Percentiles rank a stretch among this genome's conserved stretches.
These are phyloP conservation scores for Gastrodia elata DNA, from an alignment of 106 monocot genomes.

Conservation along the genomic window DNA sequence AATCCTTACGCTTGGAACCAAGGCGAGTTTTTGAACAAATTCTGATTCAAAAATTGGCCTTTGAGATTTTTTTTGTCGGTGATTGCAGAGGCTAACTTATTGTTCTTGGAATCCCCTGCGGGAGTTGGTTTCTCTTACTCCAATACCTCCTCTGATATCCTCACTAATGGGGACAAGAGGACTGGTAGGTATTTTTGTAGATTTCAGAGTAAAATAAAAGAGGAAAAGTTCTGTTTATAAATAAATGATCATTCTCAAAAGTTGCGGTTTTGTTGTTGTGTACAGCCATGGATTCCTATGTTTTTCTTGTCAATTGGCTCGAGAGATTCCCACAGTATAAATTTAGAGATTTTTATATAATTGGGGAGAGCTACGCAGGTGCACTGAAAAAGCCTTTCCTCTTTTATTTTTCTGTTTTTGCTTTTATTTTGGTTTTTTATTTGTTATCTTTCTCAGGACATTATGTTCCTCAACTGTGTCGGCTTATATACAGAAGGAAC, in stretches of 20 bases:
- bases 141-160: conserved; percentile 59
- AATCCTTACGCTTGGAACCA: conserved; percentile 78
- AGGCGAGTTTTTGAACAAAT: conserved; percentile 20
- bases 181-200: conserved; percentile 54
- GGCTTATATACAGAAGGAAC: conserved; percentile 57
- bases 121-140: conserved; percentile 92
- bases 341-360: conserved; percentile 63
- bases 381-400: not conserved
- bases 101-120: conserved; percentile 89
- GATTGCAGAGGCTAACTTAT: conserved; percentile 54
- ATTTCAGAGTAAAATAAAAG: not conserved
- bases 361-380: conserved; percentile 93
- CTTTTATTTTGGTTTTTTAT: not conserved
- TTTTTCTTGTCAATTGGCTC: conserved; percentile 55
- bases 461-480: conserved; percentile 91
- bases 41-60: conserved; percentile 5
- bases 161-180: conserved; percentile 40
- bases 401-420: not conserved
- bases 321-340: conserved; percentile 89
- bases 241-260: not conserved
- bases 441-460: conserved; percentile 43
- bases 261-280: not conserved
- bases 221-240: not conserved
- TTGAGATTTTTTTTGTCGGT: not conserved
- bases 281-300: conserved; percentile 26